A percentile compares a stretch with the other conserved stretches of the same genome.
Conservation (phyloP, 768 basidiomycete genomes). For the Hypholoma fasciculare region DNA sequence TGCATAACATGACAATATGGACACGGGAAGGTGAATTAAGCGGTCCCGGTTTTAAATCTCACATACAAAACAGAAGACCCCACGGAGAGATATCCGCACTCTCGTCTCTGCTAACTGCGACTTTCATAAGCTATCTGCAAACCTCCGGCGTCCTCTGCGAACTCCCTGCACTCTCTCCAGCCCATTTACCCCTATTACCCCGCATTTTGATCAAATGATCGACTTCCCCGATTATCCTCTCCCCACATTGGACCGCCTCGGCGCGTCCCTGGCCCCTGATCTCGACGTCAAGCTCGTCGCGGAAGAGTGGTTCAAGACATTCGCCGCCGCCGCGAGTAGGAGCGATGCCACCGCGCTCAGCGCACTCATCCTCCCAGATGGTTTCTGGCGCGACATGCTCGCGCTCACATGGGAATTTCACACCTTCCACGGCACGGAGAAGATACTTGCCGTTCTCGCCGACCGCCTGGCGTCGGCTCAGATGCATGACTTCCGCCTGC, state of each 20-base stretch:
- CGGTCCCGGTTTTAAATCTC: not conserved
- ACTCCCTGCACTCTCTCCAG: too few relatives aligned
- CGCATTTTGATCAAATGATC: not conserved
- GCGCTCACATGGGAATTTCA: slow-evolving; percentile 53
- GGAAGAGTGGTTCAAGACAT: slow-evolving; percentile 18
- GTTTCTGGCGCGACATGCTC: slow-evolving; percentile 51
- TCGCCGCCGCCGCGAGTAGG: slow-evolving; percentile 10
- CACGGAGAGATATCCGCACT: too few relatives aligned
- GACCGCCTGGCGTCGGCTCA: slow-evolving; percentile 30
- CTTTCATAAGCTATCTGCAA: too few relatives aligned
- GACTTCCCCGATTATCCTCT: slow-evolving; percentile 13
- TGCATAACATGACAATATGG: too few relatives aligned
- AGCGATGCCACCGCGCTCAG: slow-evolving; percentile 9
- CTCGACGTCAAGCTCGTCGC: slow-evolving; percentile 12
- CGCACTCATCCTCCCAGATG: slow-evolving; percentile 30
- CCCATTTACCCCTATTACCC: not conserved
- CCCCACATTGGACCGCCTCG: slow-evolving; percentile 17
- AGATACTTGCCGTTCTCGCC: slow-evolving; percentile 33
- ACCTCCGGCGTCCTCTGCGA: too few relatives aligned
- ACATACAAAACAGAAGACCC: not conserved
- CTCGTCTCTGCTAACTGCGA: too few relatives aligned
- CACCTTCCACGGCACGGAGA: slow-evolving; percentile 35
- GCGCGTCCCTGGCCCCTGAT: slow-evolving; percentile 7
- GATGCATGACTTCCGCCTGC: slow-evolving; percentile 23
- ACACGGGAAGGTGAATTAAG: too few relatives aligned